Evolutionary conservation across 2,329 filamentous ascomycete species (phyloP).

Genomic region (Pseudocercospora crystallina): DNA sequence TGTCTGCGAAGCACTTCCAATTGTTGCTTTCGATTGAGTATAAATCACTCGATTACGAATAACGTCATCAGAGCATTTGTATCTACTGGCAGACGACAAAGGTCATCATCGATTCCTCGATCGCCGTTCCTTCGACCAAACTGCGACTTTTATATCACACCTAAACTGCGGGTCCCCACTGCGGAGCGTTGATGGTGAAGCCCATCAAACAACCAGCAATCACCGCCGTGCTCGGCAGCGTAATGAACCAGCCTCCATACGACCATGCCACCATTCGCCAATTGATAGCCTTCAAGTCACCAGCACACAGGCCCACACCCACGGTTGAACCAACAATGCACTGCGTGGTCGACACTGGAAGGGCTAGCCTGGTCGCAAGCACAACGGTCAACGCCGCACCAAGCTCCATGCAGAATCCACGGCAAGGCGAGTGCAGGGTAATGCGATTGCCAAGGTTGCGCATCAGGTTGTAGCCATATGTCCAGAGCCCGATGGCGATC

Average conservation of each 20-base stretch:
- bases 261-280: conserved; percentile 63
- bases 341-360: conserved; percentile 64
- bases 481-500: conserved; percentile 59
- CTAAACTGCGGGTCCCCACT: too few relatives aligned
- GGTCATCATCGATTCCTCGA: too few relatives aligned
- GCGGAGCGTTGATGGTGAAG: conserved; percentile 39
- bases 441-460: conserved; percentile 60
- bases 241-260: conserved; percentile 60
- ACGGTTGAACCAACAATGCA: conserved; percentile 63
- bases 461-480: conserved; percentile 64
- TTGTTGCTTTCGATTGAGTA: too few relatives aligned
- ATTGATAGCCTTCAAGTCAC: conserved; percentile 58
- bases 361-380: conserved; percentile 59
- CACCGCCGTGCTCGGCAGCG: conserved; percentile 56
- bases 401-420: conserved; percentile 61
- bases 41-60: too few relatives aligned
- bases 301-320: conserved; percentile 61
- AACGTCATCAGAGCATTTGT: too few relatives aligned
- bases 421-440: conserved; percentile 60
- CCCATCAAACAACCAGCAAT: conserved; percentile 61
- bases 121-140: too few relatives aligned
- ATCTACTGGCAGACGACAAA: too few relatives aligned
- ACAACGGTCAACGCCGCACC: conserved; percentile 62
- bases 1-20: too few relatives aligned
- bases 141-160: too few relatives aligned